Evolutionary conservation across 1,284 basidiomycete species (phyloP).

Genomic region (Ceratobasidium sp.): DNA sequence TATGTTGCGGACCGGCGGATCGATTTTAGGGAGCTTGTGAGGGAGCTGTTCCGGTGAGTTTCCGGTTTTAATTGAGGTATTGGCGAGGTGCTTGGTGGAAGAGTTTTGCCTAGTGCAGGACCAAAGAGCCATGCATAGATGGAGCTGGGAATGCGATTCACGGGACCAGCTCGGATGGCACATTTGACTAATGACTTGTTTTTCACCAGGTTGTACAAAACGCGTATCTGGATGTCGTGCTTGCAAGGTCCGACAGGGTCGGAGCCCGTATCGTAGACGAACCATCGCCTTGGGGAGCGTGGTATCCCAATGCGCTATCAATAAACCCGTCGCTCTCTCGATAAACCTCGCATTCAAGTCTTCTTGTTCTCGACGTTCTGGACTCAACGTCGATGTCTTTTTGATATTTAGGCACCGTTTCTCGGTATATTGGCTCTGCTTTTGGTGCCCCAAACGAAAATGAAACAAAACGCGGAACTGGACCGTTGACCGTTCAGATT

Average conservation of each 20-base stretch:
- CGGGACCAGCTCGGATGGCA: too few relatives aligned
- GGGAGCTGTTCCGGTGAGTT: conserved; percentile 85
- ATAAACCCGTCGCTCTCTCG: too few relatives aligned
- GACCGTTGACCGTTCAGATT: neutral
- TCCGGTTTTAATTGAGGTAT: conserved; percentile 43
- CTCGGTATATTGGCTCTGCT: too few relatives aligned
- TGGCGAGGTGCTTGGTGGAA: neutral
- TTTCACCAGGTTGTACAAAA: conserved; percentile 72
- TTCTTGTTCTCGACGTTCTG: too few relatives aligned
- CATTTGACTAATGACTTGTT: neutral
- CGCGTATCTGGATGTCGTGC: conserved; percentile 80
- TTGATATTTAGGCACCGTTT: too few relatives aligned
- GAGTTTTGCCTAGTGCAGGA: neutral
- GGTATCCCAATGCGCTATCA: too few relatives aligned
- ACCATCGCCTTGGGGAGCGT: neutral
- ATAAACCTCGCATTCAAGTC: too few relatives aligned
- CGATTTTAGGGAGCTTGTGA: conserved; percentile 95
- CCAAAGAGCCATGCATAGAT: neutral
- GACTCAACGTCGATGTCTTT: too few relatives aligned
- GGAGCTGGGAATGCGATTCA: neutral
- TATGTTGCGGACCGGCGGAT: conserved; percentile 96
- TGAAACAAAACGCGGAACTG: too few relatives aligned
- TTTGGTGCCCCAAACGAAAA: neutral
- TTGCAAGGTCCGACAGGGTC: conserved; percentile 47
- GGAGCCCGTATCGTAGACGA: conserved; percentile 22